Evolutionary conservation across 306 rosid species (phyloP).

Genomic region (Gleditsia sinensis): DNA sequence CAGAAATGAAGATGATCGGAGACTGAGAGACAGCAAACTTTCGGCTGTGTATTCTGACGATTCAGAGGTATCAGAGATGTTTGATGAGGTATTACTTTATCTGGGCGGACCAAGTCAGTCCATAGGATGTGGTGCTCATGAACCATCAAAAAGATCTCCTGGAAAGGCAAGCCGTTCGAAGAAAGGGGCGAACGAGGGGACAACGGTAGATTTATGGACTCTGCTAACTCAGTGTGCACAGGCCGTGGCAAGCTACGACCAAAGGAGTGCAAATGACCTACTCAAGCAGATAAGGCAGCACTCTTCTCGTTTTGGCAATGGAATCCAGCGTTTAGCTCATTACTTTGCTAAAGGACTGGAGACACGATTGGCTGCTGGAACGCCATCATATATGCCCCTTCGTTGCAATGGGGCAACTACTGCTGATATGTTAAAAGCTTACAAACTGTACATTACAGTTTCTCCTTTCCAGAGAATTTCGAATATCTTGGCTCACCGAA

Average conservation of each 20-base stretch:
- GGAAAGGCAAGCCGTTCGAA: constrained; percentile 40
- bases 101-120: constrained; percentile 5
- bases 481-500: constrained; percentile 40
- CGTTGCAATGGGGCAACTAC: constrained; percentile 38
- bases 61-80: constrained; percentile 42
- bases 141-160: constrained; percentile 34
- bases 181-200: constrained; percentile 31
- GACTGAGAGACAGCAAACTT: constrained; percentile 48
- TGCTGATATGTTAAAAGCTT: constrained; percentile 64
- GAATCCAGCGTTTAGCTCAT: constrained; percentile 66
- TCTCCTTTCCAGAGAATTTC: constrained; percentile 68
- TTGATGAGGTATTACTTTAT: constrained; percentile 46
- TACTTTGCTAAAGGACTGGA: constrained; percentile 72
- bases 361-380: constrained; percentile 53
- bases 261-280: constrained; percentile 53
- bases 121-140: not conserved
- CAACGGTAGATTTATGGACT: constrained; percentile 61
- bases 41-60: constrained; percentile 43
- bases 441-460: constrained; percentile 47
- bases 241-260: constrained; percentile 66
- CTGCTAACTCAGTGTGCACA: constrained; percentile 78
- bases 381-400: constrained; percentile 38
- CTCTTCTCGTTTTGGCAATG: constrained; percentile 66
- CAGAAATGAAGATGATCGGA: constrained; percentile 33
- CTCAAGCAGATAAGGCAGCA: constrained; percentile 66